Base-by-base conservation (phyloP, 2,329 filamentous ascomycete species). In the Cercospora sp. region DNA sequence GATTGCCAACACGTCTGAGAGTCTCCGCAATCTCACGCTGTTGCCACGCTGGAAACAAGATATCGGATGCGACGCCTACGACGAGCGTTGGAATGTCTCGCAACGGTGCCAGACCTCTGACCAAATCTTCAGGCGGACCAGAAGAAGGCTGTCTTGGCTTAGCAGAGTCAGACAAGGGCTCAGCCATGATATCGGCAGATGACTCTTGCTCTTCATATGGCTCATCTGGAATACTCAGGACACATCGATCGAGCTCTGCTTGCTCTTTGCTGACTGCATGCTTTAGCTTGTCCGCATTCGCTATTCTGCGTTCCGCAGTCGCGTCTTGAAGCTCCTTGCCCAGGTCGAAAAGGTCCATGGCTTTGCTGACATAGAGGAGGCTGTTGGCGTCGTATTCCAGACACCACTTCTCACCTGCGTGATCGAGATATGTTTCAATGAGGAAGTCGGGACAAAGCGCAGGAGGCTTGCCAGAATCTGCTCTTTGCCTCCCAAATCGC, bases 381-480 rank as follows among this genome's bases (percentile, higher is more conserved):
- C 93, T 97, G 81, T 99, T 99, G 28, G 95, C 89, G 76, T 99
- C 95, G 78, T 98, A 98, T 71, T 95, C 94, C 28, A 99, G 85
- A 77, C 93, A 97, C 84, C 96, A 99, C 80, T 99, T 99, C 83
- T 99, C 95, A 20, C 95, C 95, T 0, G 95, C 95, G 76, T 99
- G 95, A 79, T 99, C 95, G 18, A 99, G 87, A 77, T 99, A 99
- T 0, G 95, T 99, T 81, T 99, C 95, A 72, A 99, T 97, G 26
- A 99, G 84, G 77, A 98, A 99, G 78, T 99, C 95, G 0, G 95
- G 94, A 75, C 95, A 99, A n/a, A 99, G 81, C 0, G 95, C 95
- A 0, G 95, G 95, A 3, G 92, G 93, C 73, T 92, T 93, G 73
- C 87, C 88, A 0, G 92, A 86, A 78, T 99, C 95, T 13, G 95